Evolutionary conservation across 306 rosid genomes (phyloP).

Genomic region (Inga oerstediana): DNA sequence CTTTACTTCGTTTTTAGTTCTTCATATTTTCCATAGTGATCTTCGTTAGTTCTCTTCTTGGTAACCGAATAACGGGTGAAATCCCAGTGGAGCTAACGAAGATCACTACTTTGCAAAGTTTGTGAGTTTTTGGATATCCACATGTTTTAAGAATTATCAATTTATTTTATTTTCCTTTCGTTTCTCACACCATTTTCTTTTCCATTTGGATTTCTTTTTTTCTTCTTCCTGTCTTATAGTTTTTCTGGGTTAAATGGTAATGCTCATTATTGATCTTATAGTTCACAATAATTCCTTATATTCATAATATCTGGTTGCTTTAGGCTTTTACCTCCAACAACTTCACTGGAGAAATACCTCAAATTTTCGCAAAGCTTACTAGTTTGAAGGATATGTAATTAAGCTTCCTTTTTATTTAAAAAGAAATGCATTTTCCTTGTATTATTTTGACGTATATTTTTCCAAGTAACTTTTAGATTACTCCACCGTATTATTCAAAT

Average conservation of each 20-base stretch:
- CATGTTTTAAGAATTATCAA: too few relatives aligned
- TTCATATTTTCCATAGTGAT: background rate
- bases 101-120: constrained; percentile 55
- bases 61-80: background rate
- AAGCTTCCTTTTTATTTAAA: too few relatives aligned
- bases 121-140: constrained; percentile 52
- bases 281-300: background rate
- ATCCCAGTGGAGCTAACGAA: background rate
- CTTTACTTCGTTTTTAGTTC: background rate
- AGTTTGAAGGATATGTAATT: too few relatives aligned
- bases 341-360: constrained; percentile 1
- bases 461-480: too few relatives aligned
- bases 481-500: too few relatives aligned
- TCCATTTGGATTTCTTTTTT: background rate
- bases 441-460: too few relatives aligned
- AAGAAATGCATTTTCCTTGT: too few relatives aligned
- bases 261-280: background rate
- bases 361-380: background rate
- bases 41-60: constrained; percentile 40
- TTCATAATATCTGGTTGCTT: background rate
- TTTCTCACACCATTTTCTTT: too few relatives aligned
- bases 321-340: constrained; percentile 34
- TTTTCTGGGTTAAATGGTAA: background rate
- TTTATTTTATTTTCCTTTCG: too few relatives aligned
- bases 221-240: background rate